phyloP scores from a whole-genome alignment of 306 rosid genomes.

The Rubus parviflorus region DNA sequence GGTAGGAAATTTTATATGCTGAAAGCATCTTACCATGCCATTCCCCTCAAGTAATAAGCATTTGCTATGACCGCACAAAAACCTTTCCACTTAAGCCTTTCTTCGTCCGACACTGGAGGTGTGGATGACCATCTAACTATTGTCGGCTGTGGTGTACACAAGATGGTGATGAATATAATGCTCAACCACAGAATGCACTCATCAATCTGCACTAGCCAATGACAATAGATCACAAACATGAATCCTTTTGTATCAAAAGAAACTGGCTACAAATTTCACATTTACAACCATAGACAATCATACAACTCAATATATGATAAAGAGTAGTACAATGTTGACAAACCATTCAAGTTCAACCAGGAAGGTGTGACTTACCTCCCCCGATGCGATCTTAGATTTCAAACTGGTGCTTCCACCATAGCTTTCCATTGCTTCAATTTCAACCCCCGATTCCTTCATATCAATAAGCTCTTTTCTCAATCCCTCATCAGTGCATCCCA shows the following conservation, averaged over 20 bases:
- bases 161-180: constrained; percentile 85
- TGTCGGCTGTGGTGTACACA: constrained; percentile 98
- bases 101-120: constrained; percentile 84
- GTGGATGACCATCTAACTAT: constrained; percentile 94
- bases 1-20: not conserved
- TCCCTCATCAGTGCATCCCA: constrained; percentile 97
- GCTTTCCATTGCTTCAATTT: constrained; percentile 78
- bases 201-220: constrained; percentile 45
- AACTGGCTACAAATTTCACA: not conserved
- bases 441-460: constrained; percentile 69
- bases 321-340: not conserved
- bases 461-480: constrained; percentile 79
- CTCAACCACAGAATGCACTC: constrained; percentile 97
- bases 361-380: constrained; percentile 50
- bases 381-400: constrained; percentile 74
- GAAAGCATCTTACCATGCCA: constrained; percentile 82
- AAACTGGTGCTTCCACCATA: constrained; percentile 84
- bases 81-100: constrained; percentile 94
- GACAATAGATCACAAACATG: constrained; percentile 11
- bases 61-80: constrained; percentile 94
- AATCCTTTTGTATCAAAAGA: not conserved
- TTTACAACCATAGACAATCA: not conserved
- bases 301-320: not conserved
- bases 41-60: constrained; percentile 89
- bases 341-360: constrained; percentile 3